Conservation (phyloP, 2,329 filamentous ascomycete genomes). For the Westerdykella aurantiaca region DNA sequence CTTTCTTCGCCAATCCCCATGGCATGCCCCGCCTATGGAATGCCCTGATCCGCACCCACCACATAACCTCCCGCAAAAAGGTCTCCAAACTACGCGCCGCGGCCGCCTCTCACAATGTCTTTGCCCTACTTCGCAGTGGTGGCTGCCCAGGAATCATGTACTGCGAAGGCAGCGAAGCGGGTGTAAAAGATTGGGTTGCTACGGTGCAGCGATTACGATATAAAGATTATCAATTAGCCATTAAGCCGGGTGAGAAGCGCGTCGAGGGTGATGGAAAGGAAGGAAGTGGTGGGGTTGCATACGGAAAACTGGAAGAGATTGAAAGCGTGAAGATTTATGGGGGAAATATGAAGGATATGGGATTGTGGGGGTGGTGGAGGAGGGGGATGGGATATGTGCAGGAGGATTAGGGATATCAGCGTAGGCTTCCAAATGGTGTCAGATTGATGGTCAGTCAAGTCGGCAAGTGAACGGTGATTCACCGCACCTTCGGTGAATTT, state of each 20-base stretch:
- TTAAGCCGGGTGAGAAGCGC: slow-evolving; percentile 43
- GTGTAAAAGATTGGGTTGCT: slow-evolving; percentile 59
- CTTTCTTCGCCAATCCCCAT: slow-evolving; percentile 12
- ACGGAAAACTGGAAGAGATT: slow-evolving; percentile 49
- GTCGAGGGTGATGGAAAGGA: slow-evolving; percentile 1
- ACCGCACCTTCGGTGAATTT: too few relatives aligned
- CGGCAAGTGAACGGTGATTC: too few relatives aligned
- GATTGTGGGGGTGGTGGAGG: slow-evolving; percentile 61
- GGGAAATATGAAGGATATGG: slow-evolving; percentile 53
- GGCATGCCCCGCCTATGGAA: slow-evolving; percentile 36
- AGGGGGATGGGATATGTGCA: slow-evolving; percentile 56
- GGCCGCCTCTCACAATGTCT: slow-evolving; percentile 55
- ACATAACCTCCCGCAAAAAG: slow-evolving; percentile 77
- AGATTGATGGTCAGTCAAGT: background rate
- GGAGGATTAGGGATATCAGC: slow-evolving; percentile 3
- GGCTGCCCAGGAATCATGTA: slow-evolving; percentile 74
- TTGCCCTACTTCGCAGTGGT: slow-evolving; percentile 61
- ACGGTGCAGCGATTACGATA: slow-evolving; percentile 60
- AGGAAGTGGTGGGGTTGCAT: slow-evolving; percentile 2
- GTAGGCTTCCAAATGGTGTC: background rate
- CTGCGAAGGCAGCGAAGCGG: slow-evolving; percentile 56
- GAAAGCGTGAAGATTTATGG: slow-evolving; percentile 61
- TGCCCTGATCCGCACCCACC: slow-evolving; percentile 69
- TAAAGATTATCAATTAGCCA: slow-evolving; percentile 64
- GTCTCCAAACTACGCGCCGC: slow-evolving; percentile 59